A percentile compares a stretch with the other conserved stretches of the same genome.
Evolutionary conservation across 2,329 filamentous ascomycete species (phyloP).

Genomic region (Aspergillaceae sp.): DNA sequence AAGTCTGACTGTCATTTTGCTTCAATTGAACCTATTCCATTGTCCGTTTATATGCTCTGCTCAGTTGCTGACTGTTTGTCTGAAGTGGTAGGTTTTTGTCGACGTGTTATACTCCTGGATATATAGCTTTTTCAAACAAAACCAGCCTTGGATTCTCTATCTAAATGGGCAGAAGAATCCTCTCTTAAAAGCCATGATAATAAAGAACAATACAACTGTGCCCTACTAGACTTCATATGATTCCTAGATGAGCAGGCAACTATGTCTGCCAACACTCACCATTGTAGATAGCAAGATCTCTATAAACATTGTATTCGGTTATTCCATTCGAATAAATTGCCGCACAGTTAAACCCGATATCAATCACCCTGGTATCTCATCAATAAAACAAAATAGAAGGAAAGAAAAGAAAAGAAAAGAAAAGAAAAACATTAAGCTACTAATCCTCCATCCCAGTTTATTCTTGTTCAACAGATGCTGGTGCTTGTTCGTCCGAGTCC

Average conservation of each 20-base stretch:
- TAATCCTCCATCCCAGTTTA: too few relatives aligned
- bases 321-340: not conserved
- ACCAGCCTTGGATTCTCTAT: too few relatives aligned
- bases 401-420: not conserved
- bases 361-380: not conserved
- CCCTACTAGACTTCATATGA: too few relatives aligned
- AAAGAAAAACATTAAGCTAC: not conserved
- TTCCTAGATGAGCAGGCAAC: too few relatives aligned
- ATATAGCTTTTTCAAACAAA: too few relatives aligned
- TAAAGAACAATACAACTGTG: too few relatives aligned
- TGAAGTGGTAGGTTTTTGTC: not conserved
- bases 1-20: constrained; percentile 29
- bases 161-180: too few relatives aligned
- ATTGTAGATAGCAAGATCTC: too few relatives aligned
- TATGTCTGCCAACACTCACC: too few relatives aligned
- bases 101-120: not conserved
- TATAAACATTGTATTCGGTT: too few relatives aligned
- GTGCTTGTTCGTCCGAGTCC: constrained; percentile 9
- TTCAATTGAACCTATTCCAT: not conserved
- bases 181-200: too few relatives aligned
- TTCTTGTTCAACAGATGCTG: not conserved
- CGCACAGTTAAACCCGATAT: not conserved
- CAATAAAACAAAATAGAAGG: not conserved
- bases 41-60: too few relatives aligned
- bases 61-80: not conserved